A percentile compares a stretch with the other conserved stretches of the same genome.
Conservation (phyloP, 2,329 filamentous ascomycete species). For the Cladosporium cucumerinum region DNA sequence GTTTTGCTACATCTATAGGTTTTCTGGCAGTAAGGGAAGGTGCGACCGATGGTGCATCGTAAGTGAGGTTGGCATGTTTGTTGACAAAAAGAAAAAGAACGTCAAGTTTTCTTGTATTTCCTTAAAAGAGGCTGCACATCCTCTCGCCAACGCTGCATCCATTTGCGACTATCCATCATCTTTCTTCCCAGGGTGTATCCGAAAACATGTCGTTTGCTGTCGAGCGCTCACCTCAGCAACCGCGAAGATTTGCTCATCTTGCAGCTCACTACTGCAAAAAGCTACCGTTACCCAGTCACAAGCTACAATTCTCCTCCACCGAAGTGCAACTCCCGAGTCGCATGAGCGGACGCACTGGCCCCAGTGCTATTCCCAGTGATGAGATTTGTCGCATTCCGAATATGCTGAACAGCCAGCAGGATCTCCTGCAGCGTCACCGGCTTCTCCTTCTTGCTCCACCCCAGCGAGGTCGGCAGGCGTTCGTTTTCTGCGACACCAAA, state of each 20-base stretch:
- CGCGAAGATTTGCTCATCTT: too few species aligned
- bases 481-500: conserved; percentile 39
- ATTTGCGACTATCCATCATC: too few species aligned
- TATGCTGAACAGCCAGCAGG: conserved; percentile 16
- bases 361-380: conserved; percentile 4
- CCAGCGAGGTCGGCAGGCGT: conserved; percentile 40
- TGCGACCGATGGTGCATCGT: background rate
- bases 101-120: background rate
- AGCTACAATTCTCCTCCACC: background rate
- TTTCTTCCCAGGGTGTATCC: background rate
- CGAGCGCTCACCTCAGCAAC: background rate
- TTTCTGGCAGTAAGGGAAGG: background rate
- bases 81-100: too few species aligned
- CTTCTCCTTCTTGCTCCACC: conserved; percentile 36
- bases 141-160: background rate
- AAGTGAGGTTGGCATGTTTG: background rate
- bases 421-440: conserved; percentile 21
- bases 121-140: background rate
- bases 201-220: background rate
- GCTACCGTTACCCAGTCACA: background rate
- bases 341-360: background rate
- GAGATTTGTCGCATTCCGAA: conserved; percentile 17
- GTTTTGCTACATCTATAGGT: background rate
- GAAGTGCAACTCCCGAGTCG: conserved; percentile 1
- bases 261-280: too few species aligned